These are phyloP conservation scores for Lathyrus sativus DNA, from an alignment of 306 rosid species.

Conservation along the genomic window DNA sequence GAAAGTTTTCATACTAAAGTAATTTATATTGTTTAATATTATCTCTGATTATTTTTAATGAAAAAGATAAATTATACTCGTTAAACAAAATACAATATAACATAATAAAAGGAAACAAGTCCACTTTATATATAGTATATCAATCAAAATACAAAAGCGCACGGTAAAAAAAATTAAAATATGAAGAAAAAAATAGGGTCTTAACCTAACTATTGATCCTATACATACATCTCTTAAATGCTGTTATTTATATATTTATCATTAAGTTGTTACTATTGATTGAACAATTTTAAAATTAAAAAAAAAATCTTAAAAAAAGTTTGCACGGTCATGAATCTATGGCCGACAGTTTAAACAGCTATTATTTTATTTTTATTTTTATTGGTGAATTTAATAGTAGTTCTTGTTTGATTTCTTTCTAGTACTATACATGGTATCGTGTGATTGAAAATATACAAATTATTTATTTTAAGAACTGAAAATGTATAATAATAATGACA, in stretches of 20 bases:
- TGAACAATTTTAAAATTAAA: no score
- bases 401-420: not conserved
- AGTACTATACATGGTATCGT: not conserved
- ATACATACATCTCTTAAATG: not conserved
- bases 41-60: no score
- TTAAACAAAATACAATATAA: no score
- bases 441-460: conserved; percentile 4
- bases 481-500: not conserved
- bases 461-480: not conserved
- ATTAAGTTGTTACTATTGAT: not conserved
- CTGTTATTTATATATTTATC: not conserved
- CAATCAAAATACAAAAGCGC: no score
- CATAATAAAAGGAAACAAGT: no score
- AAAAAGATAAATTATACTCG: no score
- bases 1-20: no score
- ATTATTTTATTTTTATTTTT: not conserved
- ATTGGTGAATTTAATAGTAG: conserved; percentile 12
- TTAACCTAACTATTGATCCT: not conserved
- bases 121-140: no score
- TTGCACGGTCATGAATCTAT: not conserved
- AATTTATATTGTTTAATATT: no score
- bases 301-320: not conserved
- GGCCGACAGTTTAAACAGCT: conserved; percentile 6
- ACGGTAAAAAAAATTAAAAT: no score
- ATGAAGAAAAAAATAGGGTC: not conserved